phyloP scores from a whole-genome alignment of 148 eudicot genomes.

The Bassia scoparia region DNA sequence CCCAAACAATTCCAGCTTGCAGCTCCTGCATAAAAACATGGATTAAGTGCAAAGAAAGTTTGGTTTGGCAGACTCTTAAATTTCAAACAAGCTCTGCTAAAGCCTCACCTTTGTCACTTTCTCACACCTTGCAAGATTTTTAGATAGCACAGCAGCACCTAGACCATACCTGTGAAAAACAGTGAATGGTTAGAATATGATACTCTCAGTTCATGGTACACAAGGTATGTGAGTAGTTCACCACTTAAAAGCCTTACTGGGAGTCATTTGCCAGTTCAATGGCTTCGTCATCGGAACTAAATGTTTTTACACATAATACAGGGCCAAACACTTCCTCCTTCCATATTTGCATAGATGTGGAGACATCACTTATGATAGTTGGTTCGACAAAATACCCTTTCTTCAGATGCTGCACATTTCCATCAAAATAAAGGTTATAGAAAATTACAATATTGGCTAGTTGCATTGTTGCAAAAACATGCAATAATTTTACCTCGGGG shows the following conservation, averaged over 20 bases:
- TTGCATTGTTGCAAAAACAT: not conserved
- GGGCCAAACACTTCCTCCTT: constrained; percentile 99
- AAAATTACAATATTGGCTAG: constrained; percentile 3
- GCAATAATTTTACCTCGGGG: constrained; percentile 57
- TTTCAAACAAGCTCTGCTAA: not conserved
- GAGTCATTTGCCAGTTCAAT: constrained; percentile 92
- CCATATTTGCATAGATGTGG: constrained; percentile 98
- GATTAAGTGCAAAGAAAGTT: not conserved
- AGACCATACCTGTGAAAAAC: constrained; percentile 61
- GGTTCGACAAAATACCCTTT: constrained; percentile 81
- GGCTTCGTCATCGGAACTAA: constrained; percentile 89
- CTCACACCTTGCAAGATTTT: constrained; percentile 86
- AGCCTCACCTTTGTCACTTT: constrained; percentile 73
- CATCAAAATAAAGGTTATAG: not conserved
- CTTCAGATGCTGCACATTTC: constrained; percentile 57
- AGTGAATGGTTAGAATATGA: constrained; percentile 17
- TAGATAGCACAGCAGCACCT: constrained; percentile 82
- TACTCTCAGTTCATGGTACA: not conserved
- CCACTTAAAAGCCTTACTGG: constrained; percentile 40
- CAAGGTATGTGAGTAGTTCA: not conserved
- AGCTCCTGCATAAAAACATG: constrained; percentile 52
- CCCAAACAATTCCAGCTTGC: constrained; percentile 89
- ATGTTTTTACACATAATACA: constrained; percentile 89
- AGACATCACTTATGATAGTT: constrained; percentile 66
- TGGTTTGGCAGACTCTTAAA: constrained; percentile 1